Conservation (phyloP, 257 asterid species). For the Misopates orontium region DNA sequence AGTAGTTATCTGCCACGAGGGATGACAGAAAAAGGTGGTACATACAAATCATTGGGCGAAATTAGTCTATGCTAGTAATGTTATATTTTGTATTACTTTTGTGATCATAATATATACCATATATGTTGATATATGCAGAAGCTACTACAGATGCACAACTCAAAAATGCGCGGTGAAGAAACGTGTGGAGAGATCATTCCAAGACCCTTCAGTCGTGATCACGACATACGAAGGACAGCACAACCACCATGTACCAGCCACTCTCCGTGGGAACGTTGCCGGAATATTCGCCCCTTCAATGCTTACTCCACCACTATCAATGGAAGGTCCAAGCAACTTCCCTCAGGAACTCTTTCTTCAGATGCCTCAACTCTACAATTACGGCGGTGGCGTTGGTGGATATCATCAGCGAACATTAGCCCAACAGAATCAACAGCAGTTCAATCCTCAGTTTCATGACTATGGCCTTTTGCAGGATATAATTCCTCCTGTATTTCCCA, state of each 20-base stretch:
- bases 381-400: slow-evolving; percentile 28
- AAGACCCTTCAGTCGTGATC: slow-evolving; percentile 60
- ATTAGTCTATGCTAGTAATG: not conserved
- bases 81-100: no score
- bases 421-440: slow-evolving; percentile 34
- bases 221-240: slow-evolving; percentile 75
- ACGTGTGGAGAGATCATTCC: slow-evolving; percentile 62
- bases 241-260: slow-evolving; percentile 56
- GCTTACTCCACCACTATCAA: slow-evolving; percentile 36
- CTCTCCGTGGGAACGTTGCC: slow-evolving; percentile 51
- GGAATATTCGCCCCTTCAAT: slow-evolving; percentile 60
- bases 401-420: slow-evolving; percentile 28
- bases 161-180: slow-evolving; percentile 67
- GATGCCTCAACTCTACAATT: slow-evolving; percentile 38
- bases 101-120: not conserved
- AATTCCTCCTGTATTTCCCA: slow-evolving; percentile 44
- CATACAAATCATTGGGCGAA: no score
- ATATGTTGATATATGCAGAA: slow-evolving; percentile 37
- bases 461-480: slow-evolving; percentile 57
- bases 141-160: slow-evolving; percentile 68
- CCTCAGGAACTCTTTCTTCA: slow-evolving; percentile 49
- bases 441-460: slow-evolving; percentile 40
- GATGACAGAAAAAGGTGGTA: no score
- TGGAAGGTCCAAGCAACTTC: slow-evolving; percentile 26
- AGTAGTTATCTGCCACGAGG: no score